Evolutionary conservation across 176 grass and related monocot species (phyloP), one percentile per base, ranked within the genome.

Genomic region (Hyparrhenia diplandra): DNA sequence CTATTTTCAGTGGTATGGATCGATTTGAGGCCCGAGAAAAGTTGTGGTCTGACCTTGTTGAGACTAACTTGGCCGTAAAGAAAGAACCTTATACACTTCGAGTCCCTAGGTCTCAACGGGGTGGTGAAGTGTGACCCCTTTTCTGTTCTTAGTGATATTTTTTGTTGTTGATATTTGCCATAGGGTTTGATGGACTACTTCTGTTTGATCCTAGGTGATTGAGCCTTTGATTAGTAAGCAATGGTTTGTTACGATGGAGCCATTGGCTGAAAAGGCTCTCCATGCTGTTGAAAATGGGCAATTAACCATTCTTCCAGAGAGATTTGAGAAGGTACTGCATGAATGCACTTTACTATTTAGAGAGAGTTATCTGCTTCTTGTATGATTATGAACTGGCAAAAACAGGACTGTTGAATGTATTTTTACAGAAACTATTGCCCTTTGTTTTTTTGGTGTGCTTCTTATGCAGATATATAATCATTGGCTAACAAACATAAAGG

Each of bases 231-330:
- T 98, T 86, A 98, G 95, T 84, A 98, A 98, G 49, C 95, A 98
- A 42, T 98, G 95, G 95, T 95, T 98, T 98, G 95, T 98, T 81
- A 89, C 92, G 16, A 98, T 98, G 95, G 95, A 98, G 41, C 88
- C 88, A 74, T 80, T 98, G 64, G 92, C 92, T 82, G 90, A 98
- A 89, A 95, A 92, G 63, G 92, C 95, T 75, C 88, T 98, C 80
- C 47, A 83, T 84, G 95, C 87, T 58, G 90, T 98, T 88, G 92
- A 95, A 84, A 78, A 93, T 3, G 86, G 92, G 54, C 66, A 95
- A 88, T 79, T 98, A 75, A 95, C 86, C 79, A 98, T 98, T 89
- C 90, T 95, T 84, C 95, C 95, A 29, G 95, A 98, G 36, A 93
- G 95, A 80, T 98, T 95, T 93, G 95, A 95, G 78, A 98, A 98